These are phyloP conservation scores for Coccomyxa sp. DNA, from an alignment of 139 green algal genomes.

Conservation along the genomic window DNA sequence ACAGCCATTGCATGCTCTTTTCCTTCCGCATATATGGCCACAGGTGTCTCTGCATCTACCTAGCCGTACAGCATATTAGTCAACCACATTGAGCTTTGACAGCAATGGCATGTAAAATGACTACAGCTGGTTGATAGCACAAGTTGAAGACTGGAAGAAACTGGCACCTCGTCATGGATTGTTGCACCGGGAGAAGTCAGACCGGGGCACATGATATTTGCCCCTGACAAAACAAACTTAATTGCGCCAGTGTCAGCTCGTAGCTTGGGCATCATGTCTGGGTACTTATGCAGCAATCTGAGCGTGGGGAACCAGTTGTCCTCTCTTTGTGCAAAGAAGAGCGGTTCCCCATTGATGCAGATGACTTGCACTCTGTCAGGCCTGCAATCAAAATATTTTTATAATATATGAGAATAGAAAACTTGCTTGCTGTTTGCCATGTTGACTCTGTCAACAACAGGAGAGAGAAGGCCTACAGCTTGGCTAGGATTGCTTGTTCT, in stretches of 20 bases:
- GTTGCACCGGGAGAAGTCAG: conserved; percentile 89
- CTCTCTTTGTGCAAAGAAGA: conserved; percentile 92
- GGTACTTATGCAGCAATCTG: conserved; percentile 79
- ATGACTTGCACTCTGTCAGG: conserved; percentile 82
- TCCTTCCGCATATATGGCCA: conserved; percentile 82
- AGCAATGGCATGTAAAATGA: not conserved
- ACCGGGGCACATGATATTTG: conserved; percentile 99
- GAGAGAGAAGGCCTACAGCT: conserved; percentile 62
- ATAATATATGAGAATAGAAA: not conserved
- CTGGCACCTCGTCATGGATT: conserved; percentile 85
- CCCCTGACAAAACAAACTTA: conserved; percentile 97
- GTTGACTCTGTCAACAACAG: not conserved
- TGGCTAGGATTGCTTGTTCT: conserved; percentile 75
- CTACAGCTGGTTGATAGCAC: not conserved
- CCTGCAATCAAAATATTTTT: conserved; percentile 27
- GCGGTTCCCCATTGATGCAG: conserved; percentile 69
- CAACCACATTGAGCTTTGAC: not conserved
- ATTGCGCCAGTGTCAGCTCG: conserved; percentile 92
- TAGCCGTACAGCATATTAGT: conserved; percentile 15
- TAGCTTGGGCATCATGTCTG: conserved; percentile 67
- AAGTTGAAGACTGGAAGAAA: not conserved
- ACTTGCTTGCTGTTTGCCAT: too few species aligned
- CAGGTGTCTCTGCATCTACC: conserved; percentile 59
- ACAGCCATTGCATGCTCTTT: conserved; percentile 94
- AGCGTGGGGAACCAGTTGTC: conserved; percentile 93